Conservation (phyloP, 768 basidiomycete genomes). For the Leccinum uliginosum region DNA sequence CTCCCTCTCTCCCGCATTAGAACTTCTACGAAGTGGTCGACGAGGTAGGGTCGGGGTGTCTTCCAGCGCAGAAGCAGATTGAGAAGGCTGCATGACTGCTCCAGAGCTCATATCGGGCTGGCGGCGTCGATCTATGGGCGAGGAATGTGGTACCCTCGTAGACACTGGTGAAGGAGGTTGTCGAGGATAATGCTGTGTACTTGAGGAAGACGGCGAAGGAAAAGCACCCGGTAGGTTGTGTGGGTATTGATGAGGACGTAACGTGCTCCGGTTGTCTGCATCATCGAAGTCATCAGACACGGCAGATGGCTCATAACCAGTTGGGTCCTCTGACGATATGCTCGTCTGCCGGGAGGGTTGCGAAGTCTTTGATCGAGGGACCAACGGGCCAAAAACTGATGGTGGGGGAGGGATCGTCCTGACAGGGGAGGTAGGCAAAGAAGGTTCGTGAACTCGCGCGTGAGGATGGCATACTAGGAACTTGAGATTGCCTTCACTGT, state of each 20-base stretch:
- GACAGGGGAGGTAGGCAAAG: constrained; percentile 36
- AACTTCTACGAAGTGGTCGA: constrained; percentile 26
- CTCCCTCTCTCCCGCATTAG: constrained; percentile 25
- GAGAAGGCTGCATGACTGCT: constrained; percentile 24
- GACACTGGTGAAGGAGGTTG: constrained; percentile 37
- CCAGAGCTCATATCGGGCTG: constrained; percentile 18
- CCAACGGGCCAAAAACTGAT: constrained; percentile 44
- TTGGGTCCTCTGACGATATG: constrained; percentile 59
- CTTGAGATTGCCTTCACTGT: constrained; percentile 77
- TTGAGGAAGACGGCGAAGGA: constrained; percentile 33
- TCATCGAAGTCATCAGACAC: constrained; percentile 57
- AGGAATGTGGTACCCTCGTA: constrained; percentile 21
- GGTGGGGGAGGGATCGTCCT: constrained; percentile 50
- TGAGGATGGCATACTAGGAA: constrained; percentile 72
- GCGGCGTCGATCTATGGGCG: constrained; percentile 26
- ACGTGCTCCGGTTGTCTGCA: constrained; percentile 45
- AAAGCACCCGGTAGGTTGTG: constrained; percentile 28
- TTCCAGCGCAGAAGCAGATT: constrained; percentile 27
- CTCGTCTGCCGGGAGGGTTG: constrained; percentile 65
- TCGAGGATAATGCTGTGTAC: constrained; percentile 35
- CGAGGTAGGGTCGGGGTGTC: constrained; percentile 26
- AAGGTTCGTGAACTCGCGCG: constrained; percentile 54
- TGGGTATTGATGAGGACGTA: constrained; percentile 36
- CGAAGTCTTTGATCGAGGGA: constrained; percentile 41
- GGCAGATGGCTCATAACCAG: constrained; percentile 64